Conservation (phyloP, 2,329 filamentous ascomycete genomes). For the Parascedosporium putredinis region DNA sequence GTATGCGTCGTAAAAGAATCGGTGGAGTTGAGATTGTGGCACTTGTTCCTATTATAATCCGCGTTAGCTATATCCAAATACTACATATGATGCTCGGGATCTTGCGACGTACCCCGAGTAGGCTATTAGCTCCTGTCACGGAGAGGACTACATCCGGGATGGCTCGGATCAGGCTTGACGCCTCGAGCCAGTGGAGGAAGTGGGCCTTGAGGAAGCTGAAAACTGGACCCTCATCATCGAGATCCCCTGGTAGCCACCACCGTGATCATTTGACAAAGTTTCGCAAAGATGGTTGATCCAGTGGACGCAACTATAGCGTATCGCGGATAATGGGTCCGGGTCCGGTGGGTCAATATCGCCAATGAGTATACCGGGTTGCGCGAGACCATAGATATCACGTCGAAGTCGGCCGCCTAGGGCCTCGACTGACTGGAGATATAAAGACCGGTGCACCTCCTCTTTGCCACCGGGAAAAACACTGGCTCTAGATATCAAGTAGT, state of each 20-base stretch:
- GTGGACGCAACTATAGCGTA: constrained; percentile 20
- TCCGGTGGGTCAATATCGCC: constrained; percentile 9
- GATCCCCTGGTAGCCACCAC: background rate
- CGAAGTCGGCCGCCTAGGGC: constrained; percentile 20
- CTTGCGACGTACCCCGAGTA: too few relatives aligned
- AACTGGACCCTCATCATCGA: background rate
- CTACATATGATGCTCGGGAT: too few relatives aligned
- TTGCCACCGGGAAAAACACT: constrained; percentile 20
- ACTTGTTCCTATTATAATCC: too few relatives aligned
- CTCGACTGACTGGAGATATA: constrained; percentile 25
- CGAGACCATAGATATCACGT: constrained; percentile 25
- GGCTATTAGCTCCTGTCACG: too few relatives aligned
- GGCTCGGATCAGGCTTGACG: too few relatives aligned
- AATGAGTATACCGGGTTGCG: constrained; percentile 15
- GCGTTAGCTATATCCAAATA: too few relatives aligned
- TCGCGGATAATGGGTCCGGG: constrained; percentile 13
- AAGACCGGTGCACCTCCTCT: constrained; percentile 16
- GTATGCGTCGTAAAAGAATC: too few relatives aligned
- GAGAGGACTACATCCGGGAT: too few relatives aligned
- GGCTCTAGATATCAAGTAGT: constrained; percentile 21
- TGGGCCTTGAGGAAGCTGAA: background rate
- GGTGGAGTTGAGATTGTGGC: too few relatives aligned
- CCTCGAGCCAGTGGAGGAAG: background rate
- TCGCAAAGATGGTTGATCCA: constrained; percentile 23
- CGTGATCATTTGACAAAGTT: background rate